A percentile compares a stretch with the other conserved stretches of the same genome.
These are phyloP conservation scores for Floccularia luteovirens DNA, from an alignment of 768 basidiomycete genomes.

Conservation along the genomic window DNA sequence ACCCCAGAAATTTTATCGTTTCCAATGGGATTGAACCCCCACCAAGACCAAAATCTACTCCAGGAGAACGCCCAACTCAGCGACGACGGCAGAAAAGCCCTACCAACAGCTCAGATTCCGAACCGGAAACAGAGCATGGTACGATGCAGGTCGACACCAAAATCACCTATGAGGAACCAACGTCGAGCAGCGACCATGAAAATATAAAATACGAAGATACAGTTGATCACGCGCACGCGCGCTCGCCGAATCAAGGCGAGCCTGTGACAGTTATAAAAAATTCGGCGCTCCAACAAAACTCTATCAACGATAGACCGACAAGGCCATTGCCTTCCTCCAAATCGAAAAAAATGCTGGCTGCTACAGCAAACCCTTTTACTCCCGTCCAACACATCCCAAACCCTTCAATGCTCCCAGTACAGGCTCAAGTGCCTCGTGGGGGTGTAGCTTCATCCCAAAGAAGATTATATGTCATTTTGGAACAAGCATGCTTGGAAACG, in stretches of 20 bases:
- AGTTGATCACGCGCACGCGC: slow-evolving; percentile 9
- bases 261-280: slow-evolving; percentile 16
- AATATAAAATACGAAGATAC: slow-evolving; percentile 8
- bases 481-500: slow-evolving; percentile 93
- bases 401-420: slow-evolving; percentile 76
- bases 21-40: slow-evolving; percentile 33
- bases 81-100: slow-evolving; percentile 40
- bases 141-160: slow-evolving; percentile 15
- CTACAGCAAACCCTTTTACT: slow-evolving; percentile 24
- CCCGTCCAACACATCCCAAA: slow-evolving; percentile 49
- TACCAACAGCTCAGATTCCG: slow-evolving; percentile 24
- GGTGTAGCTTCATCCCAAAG: slow-evolving; percentile 48
- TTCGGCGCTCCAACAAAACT: slow-evolving; percentile 13
- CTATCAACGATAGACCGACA: slow-evolving; percentile 43
- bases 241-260: slow-evolving; percentile 7
- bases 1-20: slow-evolving; percentile 13
- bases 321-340: slow-evolving; percentile 54
- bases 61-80: slow-evolving; percentile 49
- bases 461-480: slow-evolving; percentile 82
- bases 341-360: slow-evolving; percentile 36
- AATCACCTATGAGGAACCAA: slow-evolving; percentile 4
- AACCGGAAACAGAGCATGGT: slow-evolving; percentile 12
- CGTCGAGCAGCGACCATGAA: slow-evolving; percentile 7
- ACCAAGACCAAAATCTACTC: slow-evolving; percentile 70
- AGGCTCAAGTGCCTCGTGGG: slow-evolving; percentile 64